Base-by-base conservation (phyloP, 2,329 filamentous ascomycete species). In the Cordyceps militaris region DNA sequence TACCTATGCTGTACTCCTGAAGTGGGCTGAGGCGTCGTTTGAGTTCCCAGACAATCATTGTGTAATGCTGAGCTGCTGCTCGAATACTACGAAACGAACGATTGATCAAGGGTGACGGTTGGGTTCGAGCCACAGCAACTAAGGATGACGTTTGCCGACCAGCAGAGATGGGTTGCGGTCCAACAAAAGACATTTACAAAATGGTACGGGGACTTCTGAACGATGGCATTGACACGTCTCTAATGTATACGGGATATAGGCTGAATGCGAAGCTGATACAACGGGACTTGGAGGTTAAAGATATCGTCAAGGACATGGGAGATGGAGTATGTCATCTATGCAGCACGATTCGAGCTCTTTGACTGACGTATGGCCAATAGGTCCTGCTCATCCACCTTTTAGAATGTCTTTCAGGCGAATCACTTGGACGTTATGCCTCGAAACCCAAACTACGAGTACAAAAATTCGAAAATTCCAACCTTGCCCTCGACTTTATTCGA, bases 101-200 rank as follows among this genome's bases (percentile, higher is more conserved):
- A 55, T 14, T 48, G 46, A 56, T 23, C 7, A n/a, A 49, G 28
- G 32, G 34, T 32, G 44, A 43, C 54, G 24, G 55, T 14, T 51
- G 47, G 55, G 30, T 26, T 43, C 38, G 21, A 34, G 55, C 55
- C 23, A 43, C 21, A 46, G 47, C 30, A 26, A 24, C 24, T 24
- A 19, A 85, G 76, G 71, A 87, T 86, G 84, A 83, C 81, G 59
- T 83, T 77, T 70, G 74, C 79, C 63, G 82, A 84, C 70, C 81
- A 86, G 73, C 81, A 86, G 71, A 78, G 80, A 71, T 87, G 84
- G 84, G 81, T 87, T 66, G 85, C 79, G 69, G 91, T 96, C 74
- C 93, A 97, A 79, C 88, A 97, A 74, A 99, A 97, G 82, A 99
- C 94, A 28, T 99, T 99, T 74, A 96, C 92, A 60, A 99, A 97